Evolutionary conservation across 202 grass and related monocot species (phyloP), one percentile per base, ranked within the genome.

Genomic region (Digitaria exilis): DNA sequence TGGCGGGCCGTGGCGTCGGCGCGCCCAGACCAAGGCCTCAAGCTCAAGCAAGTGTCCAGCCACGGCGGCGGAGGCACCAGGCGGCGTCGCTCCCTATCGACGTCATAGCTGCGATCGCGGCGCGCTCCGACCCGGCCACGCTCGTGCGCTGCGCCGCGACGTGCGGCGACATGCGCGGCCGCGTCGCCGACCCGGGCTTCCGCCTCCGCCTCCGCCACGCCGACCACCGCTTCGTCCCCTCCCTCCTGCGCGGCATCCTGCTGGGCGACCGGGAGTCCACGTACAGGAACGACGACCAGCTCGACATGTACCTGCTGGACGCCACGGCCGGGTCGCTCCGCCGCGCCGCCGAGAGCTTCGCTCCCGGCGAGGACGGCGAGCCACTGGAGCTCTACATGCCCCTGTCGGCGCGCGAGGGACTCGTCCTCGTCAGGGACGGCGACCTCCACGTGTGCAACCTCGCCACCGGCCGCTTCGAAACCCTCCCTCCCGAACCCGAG

Each of bases 131-230:
- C 73, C 54, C 73, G 35, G 35, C 15, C 14, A 76, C 73, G 1
- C 54, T 76, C 54, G 54, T 60, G 6, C 54, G 73, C 35, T 76
- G 35, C 54, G 73, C 73, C 73, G 73, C 73, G 34, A 44, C 73
- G 54, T 60, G 73, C 73, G 0, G 73, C 13, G 73, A 41, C 6
- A 5, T 37, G 6, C 52, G 32, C 72, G 6, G 12, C 72, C 72
- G 72, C 32, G 52, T 75, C 72, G 72, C 72, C 6, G 52, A 56
- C 34, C 5, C 4, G 30, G 32, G 19, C 34, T 76, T 59, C 52
- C 34, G 34, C 34, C 32, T 2, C 32, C 32, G 32, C 32, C 32
- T 34, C 32, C 32, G 32, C 3, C 32, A 34, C 34, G 14, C 4
- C 49, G 35, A 18, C 7, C 9, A 18, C 7, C 9, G 29, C 34